Evolutionary conservation across 2,329 filamentous ascomycete species (phyloP), one percentile per base, ranked within the genome.

Genomic region (Nemania sp.): DNA sequence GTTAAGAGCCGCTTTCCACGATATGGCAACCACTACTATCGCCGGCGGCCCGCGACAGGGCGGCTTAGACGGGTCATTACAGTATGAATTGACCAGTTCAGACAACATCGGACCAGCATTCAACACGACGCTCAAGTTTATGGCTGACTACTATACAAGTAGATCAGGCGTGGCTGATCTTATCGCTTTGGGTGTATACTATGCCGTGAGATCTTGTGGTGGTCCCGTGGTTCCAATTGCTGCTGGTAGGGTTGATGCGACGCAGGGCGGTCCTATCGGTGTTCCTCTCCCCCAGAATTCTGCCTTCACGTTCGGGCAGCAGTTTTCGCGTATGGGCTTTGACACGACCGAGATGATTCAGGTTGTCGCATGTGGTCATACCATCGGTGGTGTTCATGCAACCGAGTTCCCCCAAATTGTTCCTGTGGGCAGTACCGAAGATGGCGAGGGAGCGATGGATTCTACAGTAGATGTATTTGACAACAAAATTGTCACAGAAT

Each of bases 1-100:
- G 88, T 77, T 90, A 49, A 83, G 88, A 35, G 84, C 86, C 2
- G 88, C 84, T 26, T 90, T 90, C 69, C 88, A 90, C 77, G 88
- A 90, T 75, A 88, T 89, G 84, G 80, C 86, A 4, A 87, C 87
- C 2, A 84, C 81, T 32, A 88, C 86, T 72, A 75, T 79, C 13
- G 83, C 78, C 68, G 81, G 79, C 32, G 80, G 81, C 20, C 66
- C 72, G 51, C 73, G 76, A 43, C 78, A 77, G 4, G 88, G 88
- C 41, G 88, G 88, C 0, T 68, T 90, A 43, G 88, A 90, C 72
- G 88, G 79, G 15, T 90, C 88, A 4, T 79, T 90, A 32, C 85
- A 88, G 68, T 90, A 86, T 72, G 88, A 90, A 77, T 77, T 89
- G 22, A 79, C 77, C 32, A 83, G 81, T 63, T 81, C 82, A 43